Evolutionary conservation across 2,329 filamentous ascomycete species (phyloP).

Genomic region (Epichloe typhina): DNA sequence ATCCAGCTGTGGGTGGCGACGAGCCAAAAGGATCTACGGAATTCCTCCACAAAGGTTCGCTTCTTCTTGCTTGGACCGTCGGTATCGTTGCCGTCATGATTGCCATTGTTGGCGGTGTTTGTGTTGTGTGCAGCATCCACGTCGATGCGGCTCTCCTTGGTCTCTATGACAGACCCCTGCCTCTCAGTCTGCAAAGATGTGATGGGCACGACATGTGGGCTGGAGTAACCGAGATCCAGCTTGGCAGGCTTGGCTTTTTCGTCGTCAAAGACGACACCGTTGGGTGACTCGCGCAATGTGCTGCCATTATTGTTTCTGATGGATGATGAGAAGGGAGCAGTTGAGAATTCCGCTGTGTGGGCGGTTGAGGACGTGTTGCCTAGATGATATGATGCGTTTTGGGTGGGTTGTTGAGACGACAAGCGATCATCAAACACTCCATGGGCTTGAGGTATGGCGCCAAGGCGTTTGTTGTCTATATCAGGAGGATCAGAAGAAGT

Average conservation of each 20-base stretch:
- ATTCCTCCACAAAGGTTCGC: slow-evolving; percentile 32
- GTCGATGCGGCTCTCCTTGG: slow-evolving; percentile 9
- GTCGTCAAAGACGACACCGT: slow-evolving; percentile 5
- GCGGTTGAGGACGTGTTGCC: slow-evolving; percentile 4
- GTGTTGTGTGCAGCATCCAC: slow-evolving; percentile 12
- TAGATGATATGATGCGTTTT: neutral
- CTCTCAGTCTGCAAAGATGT: slow-evolving; percentile 37
- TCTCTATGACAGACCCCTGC: slow-evolving; percentile 43
- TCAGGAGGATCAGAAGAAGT: slow-evolving; percentile 38
- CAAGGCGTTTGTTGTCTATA: slow-evolving; percentile 44
- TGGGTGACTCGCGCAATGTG: slow-evolving; percentile 7
- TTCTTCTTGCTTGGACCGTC: slow-evolving; percentile 16
- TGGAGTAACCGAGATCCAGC: slow-evolving; percentile 13
- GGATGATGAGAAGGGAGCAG: neutral
- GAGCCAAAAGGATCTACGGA: slow-evolving; percentile 38
- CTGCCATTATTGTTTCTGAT: slow-evolving; percentile 13
- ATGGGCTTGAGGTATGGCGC: slow-evolving; percentile 41
- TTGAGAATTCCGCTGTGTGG: neutral
- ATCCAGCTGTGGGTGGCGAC: slow-evolving; percentile 61
- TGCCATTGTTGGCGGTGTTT: slow-evolving; percentile 13
- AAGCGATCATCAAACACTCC: slow-evolving; percentile 27
- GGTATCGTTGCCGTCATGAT: slow-evolving; percentile 9
- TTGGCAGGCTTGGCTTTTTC: slow-evolving; percentile 10
- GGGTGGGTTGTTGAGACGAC: slow-evolving; percentile 19
- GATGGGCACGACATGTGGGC: slow-evolving; percentile 21